phyloP scores from a whole-genome alignment of 2,329 filamentous ascomycete species.

The Didymella keratinophila region DNA sequence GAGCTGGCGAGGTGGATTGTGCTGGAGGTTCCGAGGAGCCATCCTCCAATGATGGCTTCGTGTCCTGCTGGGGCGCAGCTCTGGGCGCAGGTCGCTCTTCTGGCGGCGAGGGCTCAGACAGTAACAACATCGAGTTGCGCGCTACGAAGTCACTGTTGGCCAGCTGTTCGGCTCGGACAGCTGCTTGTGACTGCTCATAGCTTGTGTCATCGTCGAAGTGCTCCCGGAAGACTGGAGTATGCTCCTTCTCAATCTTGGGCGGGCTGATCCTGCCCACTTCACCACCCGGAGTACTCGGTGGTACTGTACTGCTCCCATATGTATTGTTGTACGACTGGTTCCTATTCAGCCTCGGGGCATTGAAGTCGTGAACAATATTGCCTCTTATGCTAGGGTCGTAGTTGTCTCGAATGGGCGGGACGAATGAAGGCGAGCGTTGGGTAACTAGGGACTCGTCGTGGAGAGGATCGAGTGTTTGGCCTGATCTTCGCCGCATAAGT shows the following conservation, averaged over 20 bases:
- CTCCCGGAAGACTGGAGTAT: conserved; percentile 68
- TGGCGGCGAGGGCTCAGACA: conserved; percentile 33
- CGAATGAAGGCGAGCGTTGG: conserved; percentile 54
- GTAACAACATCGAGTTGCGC: conserved; percentile 50
- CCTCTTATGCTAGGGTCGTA: conserved; percentile 70
- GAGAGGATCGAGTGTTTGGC: conserved; percentile 56
- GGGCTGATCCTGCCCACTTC: conserved; percentile 43
- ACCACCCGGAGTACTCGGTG: conserved; percentile 17
- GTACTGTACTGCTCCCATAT: conserved; percentile 28
- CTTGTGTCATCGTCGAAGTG: conserved; percentile 64
- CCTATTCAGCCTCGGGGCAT: conserved; percentile 62
- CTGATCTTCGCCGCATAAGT: conserved; percentile 64
- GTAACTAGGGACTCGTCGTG: conserved; percentile 61
- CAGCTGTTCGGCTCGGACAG: conserved; percentile 57
- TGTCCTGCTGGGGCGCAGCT: conserved; percentile 4
- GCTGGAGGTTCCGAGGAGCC: conserved; percentile 22
- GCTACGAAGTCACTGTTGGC: conserved; percentile 59
- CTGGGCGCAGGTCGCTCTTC: conserved; percentile 22
- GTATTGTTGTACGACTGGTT: conserved; percentile 49
- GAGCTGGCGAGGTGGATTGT: conserved; percentile 19
- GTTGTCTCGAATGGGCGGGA: conserved; percentile 63
- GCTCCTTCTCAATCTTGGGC: conserved; percentile 51
- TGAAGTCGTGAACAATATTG: conserved; percentile 71
- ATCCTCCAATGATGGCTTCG: conserved; percentile 26
- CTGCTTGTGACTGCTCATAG: conserved; percentile 50